Conservation (phyloP, 805 yeast genomes). For the Saturnispora sekii region DNA sequence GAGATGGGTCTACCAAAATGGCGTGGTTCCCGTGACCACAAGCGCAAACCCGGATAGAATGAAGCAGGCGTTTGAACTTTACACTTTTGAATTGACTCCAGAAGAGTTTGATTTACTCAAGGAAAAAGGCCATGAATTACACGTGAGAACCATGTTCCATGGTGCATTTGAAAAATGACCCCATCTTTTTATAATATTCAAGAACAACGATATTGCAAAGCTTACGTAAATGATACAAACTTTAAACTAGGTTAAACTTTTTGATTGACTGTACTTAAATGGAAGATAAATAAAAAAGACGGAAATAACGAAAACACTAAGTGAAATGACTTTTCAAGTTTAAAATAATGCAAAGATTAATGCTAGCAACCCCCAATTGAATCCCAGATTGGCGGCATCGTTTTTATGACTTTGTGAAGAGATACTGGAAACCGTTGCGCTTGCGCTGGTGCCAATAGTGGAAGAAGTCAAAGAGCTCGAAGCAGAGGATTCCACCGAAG, state of each 20-base stretch:
- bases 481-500: not conserved
- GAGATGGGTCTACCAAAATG: constrained; percentile 59
- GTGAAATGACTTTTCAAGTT: not conserved
- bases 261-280: not conserved
- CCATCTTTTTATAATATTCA: no score
- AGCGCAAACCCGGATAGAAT: constrained; percentile 51
- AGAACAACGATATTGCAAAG: no score
- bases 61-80: constrained; percentile 43
- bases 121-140: constrained; percentile 29
- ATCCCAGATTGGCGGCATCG: constrained; percentile 6
- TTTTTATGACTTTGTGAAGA: constrained; percentile 7
- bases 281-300: not conserved
- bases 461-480: not conserved
- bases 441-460: not conserved
- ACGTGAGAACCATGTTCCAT: constrained; percentile 5
- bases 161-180: constrained; percentile 1
- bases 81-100: constrained; percentile 41
- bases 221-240: no score
- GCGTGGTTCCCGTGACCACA: constrained; percentile 68
- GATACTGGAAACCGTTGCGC: constrained; percentile 6
- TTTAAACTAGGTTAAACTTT: no score
- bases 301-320: not conserved
- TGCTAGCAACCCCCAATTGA: constrained; percentile 1
- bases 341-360: constrained; percentile 10
- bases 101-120: constrained; percentile 41